phyloP scores from a whole-genome alignment of 1,139 yeast genomes.

The Geotrichum candidum region DNA sequence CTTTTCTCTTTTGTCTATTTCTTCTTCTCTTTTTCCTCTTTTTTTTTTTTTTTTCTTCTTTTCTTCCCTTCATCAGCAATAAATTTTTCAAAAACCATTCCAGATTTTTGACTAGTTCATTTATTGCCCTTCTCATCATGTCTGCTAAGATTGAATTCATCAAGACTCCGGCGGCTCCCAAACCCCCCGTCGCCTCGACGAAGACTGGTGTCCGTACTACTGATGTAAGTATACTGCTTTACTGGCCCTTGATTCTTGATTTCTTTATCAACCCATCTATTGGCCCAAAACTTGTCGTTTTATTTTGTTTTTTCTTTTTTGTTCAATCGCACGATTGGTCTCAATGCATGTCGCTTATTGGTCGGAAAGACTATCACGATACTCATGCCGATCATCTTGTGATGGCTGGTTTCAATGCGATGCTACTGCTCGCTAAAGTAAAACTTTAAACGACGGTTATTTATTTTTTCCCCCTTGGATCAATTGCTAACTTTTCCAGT shows the following conservation, averaged over 20 bases:
- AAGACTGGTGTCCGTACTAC: conserved; percentile 59
- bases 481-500: conserved; percentile 20
- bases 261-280: not conserved
- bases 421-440: not conserved
- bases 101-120: not conserved
- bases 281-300: not conserved
- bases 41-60: not conserved
- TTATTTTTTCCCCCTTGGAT: not conserved
- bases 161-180: conserved; percentile 53
- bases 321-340: not conserved
- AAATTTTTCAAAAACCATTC: not conserved
- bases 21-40: not conserved
- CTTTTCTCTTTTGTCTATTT: conserved; percentile 1
- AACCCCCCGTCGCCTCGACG: conserved; percentile 46
- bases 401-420: not conserved
- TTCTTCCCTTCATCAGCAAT: not conserved
- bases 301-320: not conserved
- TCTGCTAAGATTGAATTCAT: conserved; percentile 39
- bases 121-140: conserved; percentile 4
- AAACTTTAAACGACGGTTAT: not conserved
- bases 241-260: not conserved
- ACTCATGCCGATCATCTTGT: not conserved
- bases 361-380: not conserved
- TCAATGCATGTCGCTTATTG: not conserved
- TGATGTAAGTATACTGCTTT: conserved; percentile 32